These are phyloP conservation scores for Chalciporus piperatus DNA, from an alignment of 768 basidiomycete species.

Conservation along the genomic window DNA sequence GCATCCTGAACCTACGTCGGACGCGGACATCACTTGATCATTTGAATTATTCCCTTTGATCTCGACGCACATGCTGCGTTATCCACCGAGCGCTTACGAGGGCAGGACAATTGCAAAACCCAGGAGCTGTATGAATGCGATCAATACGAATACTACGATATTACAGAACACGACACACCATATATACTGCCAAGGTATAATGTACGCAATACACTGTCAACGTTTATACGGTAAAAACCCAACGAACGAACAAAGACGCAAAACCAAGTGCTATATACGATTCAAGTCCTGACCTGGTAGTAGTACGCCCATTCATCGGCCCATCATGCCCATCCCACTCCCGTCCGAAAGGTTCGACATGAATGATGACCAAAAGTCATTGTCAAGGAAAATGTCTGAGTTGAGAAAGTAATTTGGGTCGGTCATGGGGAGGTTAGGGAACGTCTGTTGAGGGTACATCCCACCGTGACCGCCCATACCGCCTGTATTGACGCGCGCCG, in stretches of 20 bases:
- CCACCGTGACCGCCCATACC: not conserved
- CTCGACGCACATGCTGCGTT: not conserved
- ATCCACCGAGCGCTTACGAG: not conserved
- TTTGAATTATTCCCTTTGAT: not conserved
- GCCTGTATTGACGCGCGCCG: not conserved
- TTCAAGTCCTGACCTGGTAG: not conserved
- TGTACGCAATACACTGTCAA: not conserved
- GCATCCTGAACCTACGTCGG: not conserved
- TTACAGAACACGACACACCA: not conserved
- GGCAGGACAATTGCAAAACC: not conserved
- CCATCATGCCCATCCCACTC: slow-evolving; percentile 11
- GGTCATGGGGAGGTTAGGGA: slow-evolving; percentile 21
- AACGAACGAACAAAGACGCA: not conserved
- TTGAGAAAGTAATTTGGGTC: slow-evolving; percentile 32
- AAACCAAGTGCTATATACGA: not conserved
- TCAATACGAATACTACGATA: not conserved
- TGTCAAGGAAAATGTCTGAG: slow-evolving; percentile 41
- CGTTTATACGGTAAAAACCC: not conserved
- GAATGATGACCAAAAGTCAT: slow-evolving; percentile 43
- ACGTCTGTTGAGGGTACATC: slow-evolving; percentile 20
- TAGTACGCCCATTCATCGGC: not conserved
- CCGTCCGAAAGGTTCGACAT: slow-evolving; percentile 34
- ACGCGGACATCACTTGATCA: not conserved
- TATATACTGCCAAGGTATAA: not conserved
- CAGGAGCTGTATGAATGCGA: not conserved